A percentile compares a stretch with the other conserved stretches of the same genome.
Evolutionary conservation across 768 basidiomycete species (phyloP).

Genomic region (Leccinum uliginosum): DNA sequence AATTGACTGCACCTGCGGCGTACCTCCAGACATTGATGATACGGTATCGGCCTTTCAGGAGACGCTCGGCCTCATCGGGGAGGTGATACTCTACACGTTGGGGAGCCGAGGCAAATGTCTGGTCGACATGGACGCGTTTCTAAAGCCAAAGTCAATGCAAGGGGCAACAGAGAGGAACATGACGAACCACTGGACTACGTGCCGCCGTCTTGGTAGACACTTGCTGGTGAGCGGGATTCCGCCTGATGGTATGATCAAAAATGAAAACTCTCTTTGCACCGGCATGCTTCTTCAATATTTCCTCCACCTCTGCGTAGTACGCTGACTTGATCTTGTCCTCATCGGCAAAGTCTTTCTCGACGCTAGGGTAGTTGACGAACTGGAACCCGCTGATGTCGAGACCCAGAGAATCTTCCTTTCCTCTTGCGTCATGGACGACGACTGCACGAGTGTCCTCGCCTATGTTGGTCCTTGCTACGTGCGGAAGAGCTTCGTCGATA

Average conservation of each 20-base stretch:
- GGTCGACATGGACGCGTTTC: not conserved
- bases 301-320: constrained; percentile 42
- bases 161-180: constrained; percentile 1
- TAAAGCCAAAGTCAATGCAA: constrained; percentile 9
- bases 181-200: constrained; percentile 34
- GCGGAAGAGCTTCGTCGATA: constrained; percentile 26
- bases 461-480: constrained; percentile 29
- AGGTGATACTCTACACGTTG: not conserved
- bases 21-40: constrained; percentile 47
- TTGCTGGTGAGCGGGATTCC: constrained; percentile 6
- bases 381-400: constrained; percentile 46
- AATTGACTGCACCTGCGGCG: not conserved
- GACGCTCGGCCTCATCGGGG: not conserved
- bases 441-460: constrained; percentile 16
- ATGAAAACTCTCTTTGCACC: constrained; percentile 39
- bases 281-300: constrained; percentile 36
- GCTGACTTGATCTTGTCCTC: constrained; percentile 33
- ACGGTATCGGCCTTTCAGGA: constrained; percentile 32
- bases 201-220: not conserved
- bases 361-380: constrained; percentile 30
- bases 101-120: not conserved
- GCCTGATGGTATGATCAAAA: constrained; percentile 44
- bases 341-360: constrained; percentile 37
- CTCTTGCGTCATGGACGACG: constrained; percentile 32
- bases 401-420: constrained; percentile 23